Base-by-base conservation (phyloP, 1,139 yeast species). In the Hanseniaspora uvarum region DNA sequence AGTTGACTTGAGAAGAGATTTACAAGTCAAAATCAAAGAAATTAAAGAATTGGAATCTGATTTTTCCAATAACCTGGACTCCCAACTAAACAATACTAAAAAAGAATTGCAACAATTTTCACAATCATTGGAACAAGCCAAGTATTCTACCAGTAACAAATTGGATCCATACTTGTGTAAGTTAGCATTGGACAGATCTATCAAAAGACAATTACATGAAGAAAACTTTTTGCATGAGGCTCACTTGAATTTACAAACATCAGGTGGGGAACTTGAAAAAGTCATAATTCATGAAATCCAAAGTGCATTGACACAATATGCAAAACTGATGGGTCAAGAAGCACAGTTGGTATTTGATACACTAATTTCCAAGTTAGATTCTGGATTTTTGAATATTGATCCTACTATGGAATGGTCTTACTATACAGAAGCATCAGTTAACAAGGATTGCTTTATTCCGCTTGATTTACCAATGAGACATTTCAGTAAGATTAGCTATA, bases 151-250 rank as follows among this genome's bases (percentile, higher is more conserved):
- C 34, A 66, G 63, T 54, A 62, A 58, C 16, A 79, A 75, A 61
- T 75, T 77, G 58, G 98, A 92, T 67, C 98, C 98, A 1, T 89
- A 81, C 63, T 68, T 92, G 59, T 75, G 86, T 43, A 86, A 86
- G 66, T 71, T 80, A 45, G 70, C 74, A 41, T 72, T 89, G 61
- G 96, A 89, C 60, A 76, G 80, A 64, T 94, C 85, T 65, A 76
- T 92, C 63, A 80, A 78, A 60, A 77, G 76, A 59, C 95, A 87
- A 66, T 68, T 92, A 50, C 76, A 76, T 26, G 96, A 88, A 67
- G 97, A 92, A 66, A 84, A 83, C 66, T 83, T 82, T 62, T 73
- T 92, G 53, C 85, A 86, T 62, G 95, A 88, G 64, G 96, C 97
- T 0, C 89, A 79, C 65, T 75, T 81, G 59, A 89, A 92, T 68